phyloP scores from a whole-genome alignment of 2,329 filamentous ascomycete species.

The Pseudogymnoascus sp. region DNA sequence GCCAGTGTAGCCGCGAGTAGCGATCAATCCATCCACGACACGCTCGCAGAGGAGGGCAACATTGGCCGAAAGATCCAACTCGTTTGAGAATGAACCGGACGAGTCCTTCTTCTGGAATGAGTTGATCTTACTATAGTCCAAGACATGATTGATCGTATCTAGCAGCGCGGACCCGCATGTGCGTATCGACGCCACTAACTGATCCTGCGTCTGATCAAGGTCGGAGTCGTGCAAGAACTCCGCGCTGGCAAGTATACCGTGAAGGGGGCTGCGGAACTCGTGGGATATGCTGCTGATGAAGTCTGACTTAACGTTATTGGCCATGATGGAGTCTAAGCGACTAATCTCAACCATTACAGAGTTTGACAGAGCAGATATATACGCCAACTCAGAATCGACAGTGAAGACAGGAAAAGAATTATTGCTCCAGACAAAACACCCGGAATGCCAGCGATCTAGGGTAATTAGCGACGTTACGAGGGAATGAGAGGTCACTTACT shows the following conservation, averaged over 20 bases:
- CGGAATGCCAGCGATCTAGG: conserved; percentile 23
- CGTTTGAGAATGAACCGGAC: conserved; percentile 19
- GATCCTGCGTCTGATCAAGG: conserved; percentile 36
- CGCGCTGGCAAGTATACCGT: conserved; percentile 44
- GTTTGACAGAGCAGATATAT: conserved; percentile 22
- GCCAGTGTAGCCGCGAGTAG: conserved; percentile 9
- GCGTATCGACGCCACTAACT: conserved; percentile 40
- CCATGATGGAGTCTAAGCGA: conserved; percentile 21
- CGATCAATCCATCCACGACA: conserved; percentile 24
- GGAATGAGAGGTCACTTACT: conserved; percentile 15
- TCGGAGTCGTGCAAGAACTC: conserved; percentile 43
- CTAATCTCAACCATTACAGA: conserved; percentile 23
- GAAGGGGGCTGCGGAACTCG: conserved; percentile 23
- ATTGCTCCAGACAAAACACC: conserved; percentile 22
- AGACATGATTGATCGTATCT: conserved; percentile 44
- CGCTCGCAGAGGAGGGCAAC: conserved; percentile 24
- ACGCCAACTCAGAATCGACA: conserved; percentile 20
- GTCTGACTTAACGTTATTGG: conserved; percentile 22
- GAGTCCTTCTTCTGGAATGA: conserved; percentile 23
- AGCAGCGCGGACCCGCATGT: conserved; percentile 42
- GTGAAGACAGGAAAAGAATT: conserved; percentile 20
- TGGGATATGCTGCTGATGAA: conserved; percentile 26
- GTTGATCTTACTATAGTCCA: conserved; percentile 47
- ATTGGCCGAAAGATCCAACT: conserved; percentile 21
- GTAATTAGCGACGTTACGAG: not conserved